Conservation (phyloP, 2,329 filamentous ascomycete species). For the Sporothrix mexicana region DNA sequence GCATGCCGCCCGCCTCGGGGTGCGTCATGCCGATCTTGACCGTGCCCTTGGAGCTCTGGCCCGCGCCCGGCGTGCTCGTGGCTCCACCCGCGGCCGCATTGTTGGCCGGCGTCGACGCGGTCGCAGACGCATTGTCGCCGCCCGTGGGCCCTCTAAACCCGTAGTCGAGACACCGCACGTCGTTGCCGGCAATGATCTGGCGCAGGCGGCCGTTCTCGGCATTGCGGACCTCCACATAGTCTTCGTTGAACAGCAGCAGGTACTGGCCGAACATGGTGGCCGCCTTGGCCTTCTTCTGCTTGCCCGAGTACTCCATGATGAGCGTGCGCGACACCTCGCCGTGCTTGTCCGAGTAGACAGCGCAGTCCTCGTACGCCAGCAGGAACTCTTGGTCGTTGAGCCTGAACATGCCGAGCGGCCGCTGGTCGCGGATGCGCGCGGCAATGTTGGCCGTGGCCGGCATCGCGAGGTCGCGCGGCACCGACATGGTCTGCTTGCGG, state of each 20-base stretch:
- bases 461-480: constrained; percentile 78
- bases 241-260: constrained; percentile 89
- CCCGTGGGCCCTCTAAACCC: constrained; percentile 70
- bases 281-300: constrained; percentile 74
- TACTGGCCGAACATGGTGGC: constrained; percentile 92
- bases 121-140: constrained; percentile 43
- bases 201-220: constrained; percentile 92
- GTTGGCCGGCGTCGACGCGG: constrained; percentile 35
- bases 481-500: constrained; percentile 94
- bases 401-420: constrained; percentile 94
- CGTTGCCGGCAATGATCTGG: constrained; percentile 90
- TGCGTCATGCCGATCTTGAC: constrained; percentile 97
- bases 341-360: constrained; percentile 97
- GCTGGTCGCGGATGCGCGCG: constrained; percentile 78
- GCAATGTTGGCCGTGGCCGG: constrained; percentile 85
- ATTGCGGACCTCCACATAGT: constrained; percentile 96
- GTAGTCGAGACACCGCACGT: constrained; percentile 90
- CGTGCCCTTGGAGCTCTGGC: constrained; percentile 67
- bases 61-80: constrained; percentile 37
- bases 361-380: constrained; percentile 92
- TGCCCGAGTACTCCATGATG: constrained; percentile 99
- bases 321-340: constrained; percentile 92
- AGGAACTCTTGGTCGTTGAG: constrained; percentile 92
- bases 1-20: constrained; percentile 80
- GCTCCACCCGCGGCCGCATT: background rate